Conservation (phyloP, 208 protist species). For the Trypanosoma melophagium region DNA sequence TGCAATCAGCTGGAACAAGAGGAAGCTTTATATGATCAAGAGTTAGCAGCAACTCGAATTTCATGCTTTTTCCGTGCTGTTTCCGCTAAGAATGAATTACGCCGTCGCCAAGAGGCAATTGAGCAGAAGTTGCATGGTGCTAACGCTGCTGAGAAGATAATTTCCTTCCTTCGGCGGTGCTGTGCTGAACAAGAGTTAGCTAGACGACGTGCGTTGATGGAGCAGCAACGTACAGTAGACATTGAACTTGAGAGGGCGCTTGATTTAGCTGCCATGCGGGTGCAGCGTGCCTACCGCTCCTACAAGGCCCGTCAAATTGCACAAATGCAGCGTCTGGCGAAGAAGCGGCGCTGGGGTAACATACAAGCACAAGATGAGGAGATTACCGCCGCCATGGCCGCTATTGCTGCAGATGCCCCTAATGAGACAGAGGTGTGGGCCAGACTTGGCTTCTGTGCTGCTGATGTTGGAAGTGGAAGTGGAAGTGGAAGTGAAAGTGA, state of each 20-base stretch:
- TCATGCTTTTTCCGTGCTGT: not conserved
- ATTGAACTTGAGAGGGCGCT: not conserved
- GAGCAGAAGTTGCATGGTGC: not conserved
- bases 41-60: not conserved
- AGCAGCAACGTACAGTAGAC: slow-evolving; percentile 2
- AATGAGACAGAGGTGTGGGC: slow-evolving; percentile 13
- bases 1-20: not conserved
- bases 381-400: slow-evolving; percentile 21
- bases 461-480: not conserved
- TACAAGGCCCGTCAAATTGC: slow-evolving; percentile 17
- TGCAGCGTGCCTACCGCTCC: slow-evolving; percentile 30
- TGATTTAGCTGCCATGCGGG: slow-evolving; percentile 13
- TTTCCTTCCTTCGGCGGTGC: slow-evolving; percentile 15
- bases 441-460: slow-evolving; percentile 21
- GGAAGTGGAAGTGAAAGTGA: not conserved
- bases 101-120: not conserved
- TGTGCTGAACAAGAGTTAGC: slow-evolving; percentile 15
- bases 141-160: not conserved
- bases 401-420: slow-evolving; percentile 15
- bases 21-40: not conserved
- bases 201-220: not conserved
- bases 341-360: slow-evolving; percentile 20
- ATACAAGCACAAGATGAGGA: slow-evolving; percentile 31
- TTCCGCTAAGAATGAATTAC: not conserved
- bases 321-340: slow-evolving; percentile 17